A percentile compares a stretch with the other conserved stretches of the same genome.
Conservation (phyloP, 176 grass and related monocot genomes). For the Eremochloa ophiuroides region DNA sequence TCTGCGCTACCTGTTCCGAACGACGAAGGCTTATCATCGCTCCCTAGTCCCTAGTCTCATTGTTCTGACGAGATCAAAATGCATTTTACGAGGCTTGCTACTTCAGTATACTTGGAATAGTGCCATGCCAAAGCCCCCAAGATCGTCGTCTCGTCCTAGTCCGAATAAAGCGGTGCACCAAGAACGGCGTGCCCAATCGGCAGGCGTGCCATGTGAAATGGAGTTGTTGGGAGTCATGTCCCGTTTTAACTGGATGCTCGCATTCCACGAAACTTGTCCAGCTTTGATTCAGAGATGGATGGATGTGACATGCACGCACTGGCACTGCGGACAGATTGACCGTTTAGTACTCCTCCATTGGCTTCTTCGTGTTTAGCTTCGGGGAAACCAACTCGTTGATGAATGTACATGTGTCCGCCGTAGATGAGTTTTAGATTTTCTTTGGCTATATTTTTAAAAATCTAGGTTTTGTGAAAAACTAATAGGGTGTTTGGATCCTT, state of each 20-base stretch:
- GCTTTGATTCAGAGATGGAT: conserved; percentile 3
- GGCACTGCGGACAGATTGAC: not conserved
- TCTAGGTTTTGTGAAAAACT: too few species aligned
- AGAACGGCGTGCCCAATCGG: not conserved
- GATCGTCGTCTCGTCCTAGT: not conserved
- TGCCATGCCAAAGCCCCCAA: not conserved
- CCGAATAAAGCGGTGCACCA: conserved; percentile 9
- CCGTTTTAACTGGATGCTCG: conserved; percentile 24
- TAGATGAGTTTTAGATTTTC: too few species aligned
- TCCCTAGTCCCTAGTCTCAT: too few species aligned
- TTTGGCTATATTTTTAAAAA: too few species aligned
- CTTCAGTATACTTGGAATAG: too few species aligned
- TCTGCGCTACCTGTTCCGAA: too few species aligned
- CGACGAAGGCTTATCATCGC: not conserved
- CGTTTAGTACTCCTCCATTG: not conserved
- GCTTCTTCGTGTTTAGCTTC: not conserved
- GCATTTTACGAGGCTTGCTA: not conserved
- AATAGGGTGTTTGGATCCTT: too few species aligned
- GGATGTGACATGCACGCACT: conserved; percentile 27
- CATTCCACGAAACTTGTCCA: conserved; percentile 32
- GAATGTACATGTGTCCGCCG: too few species aligned
- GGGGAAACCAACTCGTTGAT: conserved; percentile 39
- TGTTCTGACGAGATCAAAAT: not conserved
- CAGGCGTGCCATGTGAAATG: conserved; percentile 35
- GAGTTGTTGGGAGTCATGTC: conserved; percentile 26